Base-by-base conservation (phyloP, 306 rosid genomes). In the Psophocarpus tetragonolobus region DNA sequence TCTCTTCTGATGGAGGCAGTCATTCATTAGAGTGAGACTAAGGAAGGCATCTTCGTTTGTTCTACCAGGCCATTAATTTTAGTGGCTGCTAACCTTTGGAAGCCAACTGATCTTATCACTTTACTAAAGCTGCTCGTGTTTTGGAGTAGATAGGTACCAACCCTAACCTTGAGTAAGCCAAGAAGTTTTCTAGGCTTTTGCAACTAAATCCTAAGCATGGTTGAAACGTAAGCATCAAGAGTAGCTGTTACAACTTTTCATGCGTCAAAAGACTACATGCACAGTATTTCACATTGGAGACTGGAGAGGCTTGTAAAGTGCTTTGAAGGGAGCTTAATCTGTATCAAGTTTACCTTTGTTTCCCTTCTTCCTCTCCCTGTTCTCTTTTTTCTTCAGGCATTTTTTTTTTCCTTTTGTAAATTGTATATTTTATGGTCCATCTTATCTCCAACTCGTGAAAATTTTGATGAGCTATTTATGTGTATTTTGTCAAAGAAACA, bases 111-210 rank as follows among this genome's bases (percentile, higher is more conserved):
- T 68, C 50, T 35, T 18, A 48, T 75, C 35, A 76, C 35, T 29
- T 64, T 38, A 17, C 35, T 69, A 20, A 61, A 74, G 48, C 33
- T 65, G 29, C 41, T 51, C 53, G 32, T 8, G 48, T 42, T 24
- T 24, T 5, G 64, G 51, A 54, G 76, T 45, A 73, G 11, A 12
- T 60, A 38, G 36, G 47, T 44, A 29, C 47, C 58, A 41, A 76
- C 33, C 29, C 85, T 76, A 39, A 48, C 65, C 35, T 13, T 13
- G 50, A 44, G 18, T 14, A 45, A 83, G 83, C 80, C 51, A 44
- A 54, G 41, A 54, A 77, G 32, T 77, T 77, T 76, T 76, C 51
- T 8, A 29, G 61, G 64, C 35, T 65, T 72, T 70, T 76, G 62
- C 42, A 33, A 56, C 26, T 54, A 8, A 32, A 64, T 77, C 57